Evolutionary conservation across 257 asterid species (phyloP).

Genomic region (Eucommia ulmoides): DNA sequence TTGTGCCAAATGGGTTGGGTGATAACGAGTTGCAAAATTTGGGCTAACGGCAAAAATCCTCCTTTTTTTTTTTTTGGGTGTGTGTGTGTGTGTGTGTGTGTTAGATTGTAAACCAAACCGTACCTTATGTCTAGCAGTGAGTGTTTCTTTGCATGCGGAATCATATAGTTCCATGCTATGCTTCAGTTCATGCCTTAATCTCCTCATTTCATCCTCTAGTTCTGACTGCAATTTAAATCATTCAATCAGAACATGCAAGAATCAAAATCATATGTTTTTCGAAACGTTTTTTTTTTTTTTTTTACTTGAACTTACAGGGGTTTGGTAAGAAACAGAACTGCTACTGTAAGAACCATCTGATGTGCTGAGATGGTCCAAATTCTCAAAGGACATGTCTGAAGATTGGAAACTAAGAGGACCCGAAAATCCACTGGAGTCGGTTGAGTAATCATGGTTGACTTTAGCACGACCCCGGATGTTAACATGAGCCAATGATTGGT

Average conservation of each 20-base stretch:
- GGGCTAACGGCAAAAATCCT: too few relatives aligned
- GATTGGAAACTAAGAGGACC: conserved; percentile 16
- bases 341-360: conserved; percentile 23
- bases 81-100: too few relatives aligned
- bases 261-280: neutral
- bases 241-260: neutral
- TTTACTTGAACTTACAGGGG: conserved; percentile 19
- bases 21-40: too few relatives aligned
- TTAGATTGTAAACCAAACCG: too few relatives aligned
- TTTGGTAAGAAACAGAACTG: conserved; percentile 13
- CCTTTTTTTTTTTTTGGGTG: too few relatives aligned
- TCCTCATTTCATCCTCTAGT: neutral
- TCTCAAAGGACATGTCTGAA: conserved; percentile 24
- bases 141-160: conserved; percentile 3
- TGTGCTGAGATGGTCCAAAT: conserved; percentile 6
- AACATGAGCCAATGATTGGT: conserved; percentile 9
- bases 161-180: neutral
- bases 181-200: neutral
- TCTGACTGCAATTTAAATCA: neutral
- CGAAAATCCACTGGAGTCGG: conserved; percentile 23
- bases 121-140: neutral
- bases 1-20: too few relatives aligned
- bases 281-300: neutral
- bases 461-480: conserved; percentile 19
- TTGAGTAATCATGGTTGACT: conserved; percentile 11